Conservation (phyloP, 768 basidiomycete genomes). For the Phallus indusiatus region DNA sequence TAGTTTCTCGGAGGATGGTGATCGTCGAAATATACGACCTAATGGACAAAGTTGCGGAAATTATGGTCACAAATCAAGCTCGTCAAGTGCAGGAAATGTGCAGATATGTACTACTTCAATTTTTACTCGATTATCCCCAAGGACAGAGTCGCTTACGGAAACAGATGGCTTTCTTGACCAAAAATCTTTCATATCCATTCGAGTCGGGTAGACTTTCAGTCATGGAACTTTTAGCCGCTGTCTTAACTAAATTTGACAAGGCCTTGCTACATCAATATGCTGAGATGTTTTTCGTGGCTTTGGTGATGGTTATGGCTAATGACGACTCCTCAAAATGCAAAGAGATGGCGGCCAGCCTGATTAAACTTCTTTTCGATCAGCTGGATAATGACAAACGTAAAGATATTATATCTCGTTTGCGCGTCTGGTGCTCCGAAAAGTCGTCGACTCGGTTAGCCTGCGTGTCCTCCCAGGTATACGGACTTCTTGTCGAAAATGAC, state of each 20-base stretch:
- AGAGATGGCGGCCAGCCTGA: slow-evolving; percentile 76
- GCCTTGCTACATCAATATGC: slow-evolving; percentile 68
- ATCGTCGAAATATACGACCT: slow-evolving; percentile 95
- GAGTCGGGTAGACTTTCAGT: slow-evolving; percentile 91
- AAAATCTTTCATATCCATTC: slow-evolving; percentile 83
- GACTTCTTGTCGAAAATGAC: slow-evolving; percentile 66
- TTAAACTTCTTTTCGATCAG: slow-evolving; percentile 65
- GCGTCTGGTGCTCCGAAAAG: slow-evolving; percentile 65
- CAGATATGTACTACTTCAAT: slow-evolving; percentile 81
- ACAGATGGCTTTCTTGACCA: slow-evolving; percentile 85
- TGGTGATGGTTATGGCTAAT: slow-evolving; percentile 91
- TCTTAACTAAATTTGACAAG: slow-evolving; percentile 76
- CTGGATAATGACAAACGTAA: slow-evolving; percentile 51
- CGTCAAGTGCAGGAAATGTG: slow-evolving; percentile 85
- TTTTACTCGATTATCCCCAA: slow-evolving; percentile 95
- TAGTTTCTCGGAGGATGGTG: slow-evolving; percentile 84
- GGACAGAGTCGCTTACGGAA: slow-evolving; percentile 82
- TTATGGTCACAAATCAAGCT: slow-evolving; percentile 92
- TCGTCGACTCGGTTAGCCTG: slow-evolving; percentile 52
- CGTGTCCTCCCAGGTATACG: slow-evolving; percentile 76
- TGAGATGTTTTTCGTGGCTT: slow-evolving; percentile 81
- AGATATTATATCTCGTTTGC: slow-evolving; percentile 58
- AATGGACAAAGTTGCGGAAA: slow-evolving; percentile 86
- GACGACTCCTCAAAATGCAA: slow-evolving; percentile 87
- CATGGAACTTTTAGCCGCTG: slow-evolving; percentile 81